Percentiles rank a stretch among this genome's conserved stretches.
These are phyloP conservation scores for Pseudogymnoascus sp. DNA, from an alignment of 2,329 filamentous ascomycete genomes.

Conservation along the genomic window DNA sequence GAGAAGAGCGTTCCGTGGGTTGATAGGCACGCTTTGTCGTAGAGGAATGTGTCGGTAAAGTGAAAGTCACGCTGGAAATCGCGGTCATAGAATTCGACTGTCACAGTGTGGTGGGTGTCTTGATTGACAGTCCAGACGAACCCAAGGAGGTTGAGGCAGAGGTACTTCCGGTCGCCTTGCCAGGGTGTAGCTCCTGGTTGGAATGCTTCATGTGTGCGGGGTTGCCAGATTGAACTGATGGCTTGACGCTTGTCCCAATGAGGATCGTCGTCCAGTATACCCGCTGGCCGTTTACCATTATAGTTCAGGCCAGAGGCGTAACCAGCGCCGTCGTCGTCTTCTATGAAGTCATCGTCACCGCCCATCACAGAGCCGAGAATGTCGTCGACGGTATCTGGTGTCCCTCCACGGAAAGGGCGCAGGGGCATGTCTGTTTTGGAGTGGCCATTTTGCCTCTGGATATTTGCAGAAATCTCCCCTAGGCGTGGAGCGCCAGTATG, in stretches of 20 bases:
- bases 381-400: constrained; percentile 72
- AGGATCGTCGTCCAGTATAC: constrained; percentile 31
- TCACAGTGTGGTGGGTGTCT: constrained; percentile 86
- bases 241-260: constrained; percentile 36
- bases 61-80: constrained; percentile 91
- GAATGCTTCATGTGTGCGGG: constrained; percentile 74
- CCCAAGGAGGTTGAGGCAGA: constrained; percentile 87
- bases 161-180: constrained; percentile 87
- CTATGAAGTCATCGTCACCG: constrained; percentile 70
- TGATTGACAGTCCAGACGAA: constrained; percentile 98
- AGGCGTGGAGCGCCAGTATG: constrained; percentile 57
- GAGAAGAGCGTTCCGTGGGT: constrained; percentile 82
- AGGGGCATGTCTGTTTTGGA: constrained; percentile 38
- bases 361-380: constrained; percentile 58
- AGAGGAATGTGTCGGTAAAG: constrained; percentile 92
- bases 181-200: constrained; percentile 94
- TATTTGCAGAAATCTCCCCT: constrained; percentile 61
- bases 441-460: constrained; percentile 51
- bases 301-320: constrained; percentile 58
- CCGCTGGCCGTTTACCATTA: constrained; percentile 59
- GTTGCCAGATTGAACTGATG: constrained; percentile 30
- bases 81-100: constrained; percentile 95
- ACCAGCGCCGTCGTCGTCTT: constrained; percentile 90
- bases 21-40: constrained; percentile 90
- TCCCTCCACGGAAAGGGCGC: constrained; percentile 50